Base-by-base conservation (phyloP, 345 rosid species). In the Salix caprea region DNA sequence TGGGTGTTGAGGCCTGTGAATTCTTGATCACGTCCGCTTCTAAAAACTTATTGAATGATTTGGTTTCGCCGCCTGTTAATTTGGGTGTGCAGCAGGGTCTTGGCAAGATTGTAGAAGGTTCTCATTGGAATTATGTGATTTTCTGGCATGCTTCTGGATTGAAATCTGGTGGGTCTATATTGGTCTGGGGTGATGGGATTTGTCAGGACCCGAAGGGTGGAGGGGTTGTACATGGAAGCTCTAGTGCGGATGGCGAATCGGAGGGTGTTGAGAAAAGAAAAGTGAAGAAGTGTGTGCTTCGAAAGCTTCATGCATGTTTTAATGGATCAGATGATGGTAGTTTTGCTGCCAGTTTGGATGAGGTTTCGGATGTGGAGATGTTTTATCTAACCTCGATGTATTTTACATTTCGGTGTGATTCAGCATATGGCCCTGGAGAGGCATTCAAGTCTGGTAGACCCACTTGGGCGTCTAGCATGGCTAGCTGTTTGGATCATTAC, bases 161-260 rank as follows among this genome's bases (percentile, higher is more conserved):
- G 65, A 90, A 84, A 83, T 87, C 97, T 5, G 94, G 92, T 19
- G 97, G 90, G 39, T 79, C 88, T 26, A 75, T 89, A 78, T 85
- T 95, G 88, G 77, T 83, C 37, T 95, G 97, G 97, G 97, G 97
- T 30, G 97, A 93, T 81, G 99, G 99, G 19, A 86, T 85, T 81
- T 91, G 86, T 76, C 84, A 83, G 79, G 83, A 82, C 70, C 70
- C 81, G 8, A 85, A 81, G 68, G 74, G 36, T 82, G 84, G 85
- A 7, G 81, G 74, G 37, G 77, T 73, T 10, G 87, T 84, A 52
- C 91, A 79, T 48, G 85, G 73, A 26, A 79, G 58, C 72, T 78
- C 89, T 5, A 46, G 52, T 8, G 81, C 72, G 65, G 82, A 75
- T 82, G 79, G 70, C 0, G 81, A 76, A 74, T 69, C 71, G 54